Percentiles rank a stretch among this genome's conserved stretches.
Conservation (phyloP, 2,329 filamentous ascomycete species). For the Penicillium sp. region DNA sequence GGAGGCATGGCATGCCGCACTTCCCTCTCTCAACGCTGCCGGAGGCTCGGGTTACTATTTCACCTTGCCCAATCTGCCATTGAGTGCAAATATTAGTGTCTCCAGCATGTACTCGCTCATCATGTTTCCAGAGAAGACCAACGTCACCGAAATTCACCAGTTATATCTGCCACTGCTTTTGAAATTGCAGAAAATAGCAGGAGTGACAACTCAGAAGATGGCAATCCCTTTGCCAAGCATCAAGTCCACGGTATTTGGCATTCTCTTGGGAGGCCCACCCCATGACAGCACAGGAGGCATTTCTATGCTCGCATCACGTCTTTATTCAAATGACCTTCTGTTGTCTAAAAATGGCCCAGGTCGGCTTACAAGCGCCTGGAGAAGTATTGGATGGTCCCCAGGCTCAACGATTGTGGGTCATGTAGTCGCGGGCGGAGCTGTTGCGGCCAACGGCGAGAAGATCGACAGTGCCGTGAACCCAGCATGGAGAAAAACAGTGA, state of each 20-base stretch:
- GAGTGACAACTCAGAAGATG: slow-evolving; percentile 15
- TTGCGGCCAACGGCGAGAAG: slow-evolving; percentile 36
- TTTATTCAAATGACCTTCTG: slow-evolving; percentile 35
- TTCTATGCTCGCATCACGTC: slow-evolving; percentile 30
- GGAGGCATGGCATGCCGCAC: slow-evolving; percentile 37
- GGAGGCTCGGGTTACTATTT: slow-evolving; percentile 41
- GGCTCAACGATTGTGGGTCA: slow-evolving; percentile 27
- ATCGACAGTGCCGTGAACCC: slow-evolving; percentile 45
- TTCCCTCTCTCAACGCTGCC: slow-evolving; percentile 50
- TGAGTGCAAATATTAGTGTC: slow-evolving; percentile 30
- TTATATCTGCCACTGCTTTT: slow-evolving; percentile 20
- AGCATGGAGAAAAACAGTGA: slow-evolving; percentile 45
- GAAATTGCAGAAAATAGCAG: slow-evolving; percentile 16
- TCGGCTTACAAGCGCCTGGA: slow-evolving; percentile 13
- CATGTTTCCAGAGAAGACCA: slow-evolving; percentile 27
- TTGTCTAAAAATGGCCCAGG: slow-evolving; percentile 15
- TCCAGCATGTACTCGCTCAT: slow-evolving; percentile 16
- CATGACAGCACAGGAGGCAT: slow-evolving; percentile 26
- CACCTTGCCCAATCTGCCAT: slow-evolving; percentile 32
- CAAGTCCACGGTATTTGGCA: slow-evolving; percentile 13
- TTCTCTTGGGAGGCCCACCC: slow-evolving; percentile 19
- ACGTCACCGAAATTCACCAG: slow-evolving; percentile 16
- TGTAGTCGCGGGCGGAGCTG: slow-evolving; percentile 37
- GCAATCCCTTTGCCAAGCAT: slow-evolving; percentile 23
- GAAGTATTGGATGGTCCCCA: slow-evolving; percentile 20